Evolutionary conservation across 768 basidiomycete species (phyloP), one percentile per base, ranked within the genome.

Genomic region (Russula lepida): DNA sequence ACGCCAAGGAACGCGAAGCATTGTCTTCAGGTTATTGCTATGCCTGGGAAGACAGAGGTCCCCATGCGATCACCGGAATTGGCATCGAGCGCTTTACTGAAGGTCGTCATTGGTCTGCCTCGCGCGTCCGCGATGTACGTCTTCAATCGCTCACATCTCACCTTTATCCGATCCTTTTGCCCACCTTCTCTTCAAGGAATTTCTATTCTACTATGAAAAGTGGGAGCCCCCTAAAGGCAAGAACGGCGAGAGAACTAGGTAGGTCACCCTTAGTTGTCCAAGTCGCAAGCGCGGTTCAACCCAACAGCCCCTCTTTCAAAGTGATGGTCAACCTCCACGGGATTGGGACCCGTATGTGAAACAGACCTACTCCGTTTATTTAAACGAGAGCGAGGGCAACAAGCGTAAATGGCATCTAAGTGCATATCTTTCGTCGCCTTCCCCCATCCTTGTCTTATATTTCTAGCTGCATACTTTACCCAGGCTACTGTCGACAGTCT

Each of bases 1-100:
- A 92, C 69, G 86, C 86, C 47, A 88, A 91, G 70, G 89, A 92
- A 71, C 82, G 89, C 62, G 67, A 72, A 33, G 72, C 72, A 19
- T 87, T 92, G 68, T 66, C 78, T 19, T 81, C 89, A 0, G 89
- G 89, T 27, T 88, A 88, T 66, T 87, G 91, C 25, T 92, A 90
- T 67, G 87, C 92, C 63, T 92, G 90, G 89, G 89, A 92, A 70
- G 89, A 92, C 67, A 85, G 89, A 64, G 86, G 86, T 27, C 86
- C 89, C 7, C 89, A 87, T 69, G 84, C 86, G 32, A 77, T 79
- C 55, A 88, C 88, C 11, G 89, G 89, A 15, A 80, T 90, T 50
- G 89, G 89, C 39, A 92, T 92, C 85, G 90, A 92, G 67, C 79
- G 89, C 72, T 90, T 90, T 85, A 82, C 81, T 8, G 81, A 82